Evolutionary conservation across 2,329 filamentous ascomycete species (phyloP).

Genomic region (Cryphonectria japonica): DNA sequence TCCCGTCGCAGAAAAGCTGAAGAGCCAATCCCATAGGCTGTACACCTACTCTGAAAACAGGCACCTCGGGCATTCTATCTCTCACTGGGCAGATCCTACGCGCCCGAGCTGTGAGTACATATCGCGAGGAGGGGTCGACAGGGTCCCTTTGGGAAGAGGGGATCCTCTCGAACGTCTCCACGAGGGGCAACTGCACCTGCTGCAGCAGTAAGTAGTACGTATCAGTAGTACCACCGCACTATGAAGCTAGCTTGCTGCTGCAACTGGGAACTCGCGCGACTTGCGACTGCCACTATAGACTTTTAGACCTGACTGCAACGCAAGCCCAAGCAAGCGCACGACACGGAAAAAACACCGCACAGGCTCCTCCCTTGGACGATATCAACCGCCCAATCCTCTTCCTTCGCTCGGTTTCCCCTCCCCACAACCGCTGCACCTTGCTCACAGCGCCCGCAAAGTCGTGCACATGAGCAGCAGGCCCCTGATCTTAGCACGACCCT

Average conservation of each 20-base stretch:
- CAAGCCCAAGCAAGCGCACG: not conserved
- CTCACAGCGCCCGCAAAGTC: not conserved
- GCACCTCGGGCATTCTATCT: not conserved
- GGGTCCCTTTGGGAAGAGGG: not conserved
- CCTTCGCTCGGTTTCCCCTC: not conserved
- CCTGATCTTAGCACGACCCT: not conserved
- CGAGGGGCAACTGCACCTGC: not conserved
- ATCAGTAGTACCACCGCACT: not conserved
- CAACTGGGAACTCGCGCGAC: not conserved
- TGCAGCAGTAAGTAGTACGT: not conserved
- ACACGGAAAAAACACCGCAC: slow-evolving; percentile 3
- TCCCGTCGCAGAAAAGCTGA: not conserved
- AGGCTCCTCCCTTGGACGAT: slow-evolving; percentile 6
- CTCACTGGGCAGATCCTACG: slow-evolving; percentile 3
- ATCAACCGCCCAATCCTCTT: slow-evolving; percentile 11
- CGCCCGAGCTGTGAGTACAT: not conserved
- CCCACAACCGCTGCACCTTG: slow-evolving; percentile 13
- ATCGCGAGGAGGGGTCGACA: too few relatives aligned
- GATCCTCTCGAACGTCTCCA: not conserved
- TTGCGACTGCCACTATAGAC: slow-evolving; percentile 1
- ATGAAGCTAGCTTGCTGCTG: slow-evolving; percentile 1
- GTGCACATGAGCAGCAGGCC: slow-evolving; percentile 4
- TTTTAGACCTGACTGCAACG: not conserved
- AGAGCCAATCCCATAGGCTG: slow-evolving; percentile 7
- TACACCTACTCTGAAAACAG: not conserved